Percentiles rank a stretch among this genome's conserved stretches.
phyloP scores from a whole-genome alignment of 108 stramenopile species.

The Cyclotella choctawhatcheeana region DNA sequence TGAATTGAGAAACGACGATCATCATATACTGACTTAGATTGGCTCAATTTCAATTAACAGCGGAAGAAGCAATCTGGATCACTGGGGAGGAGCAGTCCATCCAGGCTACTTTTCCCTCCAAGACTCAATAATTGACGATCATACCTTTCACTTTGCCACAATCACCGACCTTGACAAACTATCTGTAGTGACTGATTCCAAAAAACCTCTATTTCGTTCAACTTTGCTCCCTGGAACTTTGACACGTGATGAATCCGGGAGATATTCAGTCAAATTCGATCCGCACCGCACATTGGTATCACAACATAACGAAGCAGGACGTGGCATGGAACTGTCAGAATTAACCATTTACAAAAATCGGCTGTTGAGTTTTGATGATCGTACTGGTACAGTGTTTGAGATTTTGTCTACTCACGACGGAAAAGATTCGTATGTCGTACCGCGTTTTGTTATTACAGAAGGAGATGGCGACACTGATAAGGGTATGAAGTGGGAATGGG shows the following conservation, averaged over 20 bases:
- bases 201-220: slow-evolving; percentile 75
- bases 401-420: slow-evolving; percentile 72
- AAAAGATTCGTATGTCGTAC: slow-evolving; percentile 75
- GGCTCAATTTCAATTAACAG: slow-evolving; percentile 6
- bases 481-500: slow-evolving; percentile 97
- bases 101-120: slow-evolving; percentile 72
- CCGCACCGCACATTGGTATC: slow-evolving; percentile 65
- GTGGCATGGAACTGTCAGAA: slow-evolving; percentile 94
- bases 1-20: neutral
- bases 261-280: slow-evolving; percentile 68
- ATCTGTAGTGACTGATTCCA: slow-evolving; percentile 56
- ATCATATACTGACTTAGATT: too few species aligned
- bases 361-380: slow-evolving; percentile 92
- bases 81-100: slow-evolving; percentile 76
- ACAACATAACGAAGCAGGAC: slow-evolving; percentile 93
- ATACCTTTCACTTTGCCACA: slow-evolving; percentile 78
- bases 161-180: slow-evolving; percentile 91
- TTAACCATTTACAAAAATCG: slow-evolving; percentile 84
- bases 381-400: slow-evolving; percentile 97
- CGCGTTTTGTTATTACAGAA: slow-evolving; percentile 92
- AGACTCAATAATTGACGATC: slow-evolving; percentile 52
- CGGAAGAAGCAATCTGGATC: slow-evolving; percentile 30
- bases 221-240: slow-evolving; percentile 73
- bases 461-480: slow-evolving; percentile 94
- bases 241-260: slow-evolving; percentile 31